Percentiles rank a stretch among this genome's conserved stretches.
Evolutionary conservation across 2,329 filamentous ascomycete species (phyloP).

Genomic region (Chaetomiaceae sp.): DNA sequence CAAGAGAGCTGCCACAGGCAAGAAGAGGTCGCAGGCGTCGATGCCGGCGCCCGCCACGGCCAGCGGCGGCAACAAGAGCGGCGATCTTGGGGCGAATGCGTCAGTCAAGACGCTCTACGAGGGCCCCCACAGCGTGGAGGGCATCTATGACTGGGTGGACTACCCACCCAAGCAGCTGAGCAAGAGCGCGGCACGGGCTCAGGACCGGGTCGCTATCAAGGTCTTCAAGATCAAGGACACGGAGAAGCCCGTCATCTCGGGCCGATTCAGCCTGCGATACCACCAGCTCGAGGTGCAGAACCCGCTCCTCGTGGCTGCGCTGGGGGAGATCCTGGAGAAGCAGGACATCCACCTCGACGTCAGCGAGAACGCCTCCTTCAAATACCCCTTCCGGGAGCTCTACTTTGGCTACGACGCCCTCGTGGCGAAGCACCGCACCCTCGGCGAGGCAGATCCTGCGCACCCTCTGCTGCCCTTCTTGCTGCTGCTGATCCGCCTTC

Average conservation of each 20-base stretch:
- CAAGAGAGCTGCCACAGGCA: no score
- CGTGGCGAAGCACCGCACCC: constrained; percentile 25
- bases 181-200: constrained; percentile 31
- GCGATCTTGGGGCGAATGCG: constrained; percentile 18
- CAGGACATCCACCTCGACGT: constrained; percentile 36
- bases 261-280: constrained; percentile 35
- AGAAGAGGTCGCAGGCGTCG: no score
- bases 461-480: constrained; percentile 33
- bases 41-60: background rate
- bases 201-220: constrained; percentile 39
- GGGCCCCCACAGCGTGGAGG: constrained; percentile 24
- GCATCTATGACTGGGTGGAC: constrained; percentile 34
- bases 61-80: constrained; percentile 11
- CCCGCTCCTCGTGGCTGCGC: constrained; percentile 33
- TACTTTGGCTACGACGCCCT: constrained; percentile 42
- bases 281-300: constrained; percentile 40
- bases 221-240: constrained; percentile 42
- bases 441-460: constrained; percentile 20
- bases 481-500: constrained; percentile 34
- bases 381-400: constrained; percentile 35
- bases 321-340: constrained; percentile 39
- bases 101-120: constrained; percentile 38
- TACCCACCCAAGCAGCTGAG: constrained; percentile 38
- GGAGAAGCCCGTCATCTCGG: constrained; percentile 34
- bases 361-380: constrained; percentile 33